Evolutionary conservation across 1,139 yeast genomes (phyloP).

Genomic region (Debaryomycetaceae sp.): DNA sequence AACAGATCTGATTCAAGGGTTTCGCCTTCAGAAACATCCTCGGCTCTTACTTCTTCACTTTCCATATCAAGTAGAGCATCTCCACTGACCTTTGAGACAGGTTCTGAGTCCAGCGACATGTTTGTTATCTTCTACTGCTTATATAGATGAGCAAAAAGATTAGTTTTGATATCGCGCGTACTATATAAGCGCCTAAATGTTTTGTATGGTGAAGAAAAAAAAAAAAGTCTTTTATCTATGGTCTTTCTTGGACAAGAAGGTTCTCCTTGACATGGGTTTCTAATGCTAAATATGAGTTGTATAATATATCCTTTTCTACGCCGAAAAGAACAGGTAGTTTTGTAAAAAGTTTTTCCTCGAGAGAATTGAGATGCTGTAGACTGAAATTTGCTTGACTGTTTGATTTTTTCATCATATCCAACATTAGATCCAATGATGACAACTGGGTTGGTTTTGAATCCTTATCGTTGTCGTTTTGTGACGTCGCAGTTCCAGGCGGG

Average conservation of each 20-base stretch:
- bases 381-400: neutral
- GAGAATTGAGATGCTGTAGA: neutral
- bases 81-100: too few species aligned
- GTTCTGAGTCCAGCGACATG: too few species aligned
- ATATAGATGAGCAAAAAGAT: too few species aligned
- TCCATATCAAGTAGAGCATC: too few species aligned
- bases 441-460: conserved; percentile 2
- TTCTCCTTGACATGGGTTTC: conserved; percentile 7
- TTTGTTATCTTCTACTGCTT: too few species aligned
- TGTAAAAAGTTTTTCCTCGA: conserved; percentile 7
- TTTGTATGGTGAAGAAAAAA: too few species aligned
- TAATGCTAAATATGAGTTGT: conserved; percentile 5
- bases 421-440: neutral
- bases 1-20: too few species aligned
- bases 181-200: too few species aligned
- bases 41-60: too few species aligned
- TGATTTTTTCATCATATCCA: conserved; percentile 1
- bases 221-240: too few species aligned
- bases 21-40: too few species aligned
- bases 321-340: conserved; percentile 7
- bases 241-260: conserved; percentile 1
- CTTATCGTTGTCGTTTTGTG: neutral
- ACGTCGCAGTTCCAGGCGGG: neutral
- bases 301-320: conserved; percentile 4
- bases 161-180: neutral